A percentile compares a stretch with the other conserved stretches of the same genome.
These are phyloP conservation scores for Yamadazyma siamensis DNA, from an alignment of 1,139 yeast genomes.

Conservation along the genomic window DNA sequence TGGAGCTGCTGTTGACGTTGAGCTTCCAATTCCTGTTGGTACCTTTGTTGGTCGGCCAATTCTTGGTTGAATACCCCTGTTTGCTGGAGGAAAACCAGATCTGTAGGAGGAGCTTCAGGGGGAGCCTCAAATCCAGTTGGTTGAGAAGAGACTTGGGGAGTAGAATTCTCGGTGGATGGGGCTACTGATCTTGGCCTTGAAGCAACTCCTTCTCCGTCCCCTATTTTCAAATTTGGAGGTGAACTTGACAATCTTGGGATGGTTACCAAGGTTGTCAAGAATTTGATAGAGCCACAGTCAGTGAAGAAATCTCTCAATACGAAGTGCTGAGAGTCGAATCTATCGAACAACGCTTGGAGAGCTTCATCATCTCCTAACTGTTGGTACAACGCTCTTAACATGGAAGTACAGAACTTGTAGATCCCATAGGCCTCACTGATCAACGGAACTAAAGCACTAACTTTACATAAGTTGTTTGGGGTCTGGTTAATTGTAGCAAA, in stretches of 20 bases:
- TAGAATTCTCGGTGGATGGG: constrained; percentile 15
- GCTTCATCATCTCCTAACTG: constrained; percentile 79
- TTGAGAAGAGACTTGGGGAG: constrained; percentile 30
- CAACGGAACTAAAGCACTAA: constrained; percentile 85
- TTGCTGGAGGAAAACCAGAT: constrained; percentile 44
- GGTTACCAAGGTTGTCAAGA: constrained; percentile 77
- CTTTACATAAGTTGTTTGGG: constrained; percentile 72
- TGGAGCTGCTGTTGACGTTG: constrained; percentile 49
- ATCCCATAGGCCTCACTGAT: constrained; percentile 94
- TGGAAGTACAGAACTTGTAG: constrained; percentile 81
- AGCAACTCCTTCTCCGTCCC: constrained; percentile 35
- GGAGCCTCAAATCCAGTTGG: constrained; percentile 30
- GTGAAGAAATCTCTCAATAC: constrained; percentile 83
- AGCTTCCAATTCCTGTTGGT: constrained; percentile 55
- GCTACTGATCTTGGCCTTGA: constrained; percentile 41
- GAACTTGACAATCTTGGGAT: constrained; percentile 73
- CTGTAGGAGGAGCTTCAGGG: constrained; percentile 39
- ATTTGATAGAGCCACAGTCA: constrained; percentile 83
- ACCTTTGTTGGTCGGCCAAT: constrained; percentile 66
- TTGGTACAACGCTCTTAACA: constrained; percentile 85
- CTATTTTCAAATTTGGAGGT: constrained; percentile 65
- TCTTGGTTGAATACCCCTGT: constrained; percentile 45
- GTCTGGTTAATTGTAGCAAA: constrained; percentile 71
- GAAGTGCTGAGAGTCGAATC: constrained; percentile 77
- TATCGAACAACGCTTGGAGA: constrained; percentile 65